Evolutionary conservation across 306 rosid species (phyloP), one percentile per base, ranked within the genome.

Genomic region (Senna tora): DNA sequence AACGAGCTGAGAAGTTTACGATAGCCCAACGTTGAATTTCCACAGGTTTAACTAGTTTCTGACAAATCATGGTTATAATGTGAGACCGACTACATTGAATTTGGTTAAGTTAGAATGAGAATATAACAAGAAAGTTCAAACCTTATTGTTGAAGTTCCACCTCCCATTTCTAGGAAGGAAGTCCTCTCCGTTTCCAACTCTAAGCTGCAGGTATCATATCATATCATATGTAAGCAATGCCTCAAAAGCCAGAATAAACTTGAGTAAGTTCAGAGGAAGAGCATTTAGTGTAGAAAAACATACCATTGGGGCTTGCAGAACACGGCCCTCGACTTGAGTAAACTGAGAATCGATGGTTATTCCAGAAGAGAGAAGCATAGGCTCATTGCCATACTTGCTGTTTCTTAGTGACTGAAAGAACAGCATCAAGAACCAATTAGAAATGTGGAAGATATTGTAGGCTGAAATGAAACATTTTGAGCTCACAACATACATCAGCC

Each of bases 71-170:
- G 42, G 12, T 42, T 46, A 7, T 57, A n/a, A 7, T 15, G 25
- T 65, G 49, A 75, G 75, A 71, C 28, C 38, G 53, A 50, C 12
- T 46, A 71, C 5, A 9, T 28, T n/a, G 43, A 32, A 53, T 63
- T 47, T 45, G n/a, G 5, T 41, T 12, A 17, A 36, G 36, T 33
- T 2, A 50, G 11, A 62, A 58, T 4, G 1, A 30, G 7, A 57
- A 59, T 11, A 9, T 25, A 55, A n/a, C 49, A 54, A 21, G 16
- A n/a, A 16, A n/a, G 1, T 45, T 1, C 9, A 22, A 56, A 82
- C 89, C 87, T 82, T 83, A 9, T 85, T 49, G 65, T 78, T 69
- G 67, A 81, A 78, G 55, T 83, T 78, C 90, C 87, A 86, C 49
- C 71, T 56, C 11, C 90, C 86, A 60, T 75, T 69, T 1, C 56